Evolutionary conservation across 2,329 filamentous ascomycete species (phyloP), one percentile per base, ranked within the genome.

Genomic region (Tolypocladium tundrense): DNA sequence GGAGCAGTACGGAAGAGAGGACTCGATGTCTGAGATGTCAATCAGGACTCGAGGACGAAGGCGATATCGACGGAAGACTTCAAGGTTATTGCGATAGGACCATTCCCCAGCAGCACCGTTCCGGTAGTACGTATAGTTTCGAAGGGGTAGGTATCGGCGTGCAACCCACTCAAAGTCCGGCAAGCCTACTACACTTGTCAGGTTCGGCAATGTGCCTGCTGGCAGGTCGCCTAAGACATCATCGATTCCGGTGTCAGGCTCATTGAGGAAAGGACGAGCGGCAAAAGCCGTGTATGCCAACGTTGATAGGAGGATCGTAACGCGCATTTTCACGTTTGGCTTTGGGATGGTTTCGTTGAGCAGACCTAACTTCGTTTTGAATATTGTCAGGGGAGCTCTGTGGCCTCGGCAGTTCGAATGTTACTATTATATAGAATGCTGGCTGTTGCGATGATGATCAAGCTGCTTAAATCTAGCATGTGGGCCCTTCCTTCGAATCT

Each of bases 21-120:
- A 62, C 60, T 76, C 73, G 51, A 78, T 66, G 33, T 72, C 68
- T 41, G 73, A 77, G 58, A 83, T 75, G 62, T 82, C 79, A n/a
- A 74, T 68, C 68, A 83, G 70, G 31, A 76, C 72, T 55, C 78
- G 72, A 10, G 80, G 78, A 54, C 75, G 73, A 48, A 82, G 70
- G 54, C 70, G 70, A 64, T 78, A 79, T 16, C 78, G 75, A 60
- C 73, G 70, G 67, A 74, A 83, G 35, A 77, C 73, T 67, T 84
- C 81, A 7, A 83, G 72, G 68, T 83, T 83, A 67, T 82, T 81
- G 54, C 80, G 74, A 68, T 82, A 82, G 1, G 74, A 76, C 75
- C 76, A 83, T 68, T 83, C 80, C 59, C 79, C 80, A 4, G 73
- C 79, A 4, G 79, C 79, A 24, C 79, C 80, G 61, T 79, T 81